Conservation (phyloP, 2,329 filamentous ascomycete genomes). For the Ophiostoma australiae region DNA sequence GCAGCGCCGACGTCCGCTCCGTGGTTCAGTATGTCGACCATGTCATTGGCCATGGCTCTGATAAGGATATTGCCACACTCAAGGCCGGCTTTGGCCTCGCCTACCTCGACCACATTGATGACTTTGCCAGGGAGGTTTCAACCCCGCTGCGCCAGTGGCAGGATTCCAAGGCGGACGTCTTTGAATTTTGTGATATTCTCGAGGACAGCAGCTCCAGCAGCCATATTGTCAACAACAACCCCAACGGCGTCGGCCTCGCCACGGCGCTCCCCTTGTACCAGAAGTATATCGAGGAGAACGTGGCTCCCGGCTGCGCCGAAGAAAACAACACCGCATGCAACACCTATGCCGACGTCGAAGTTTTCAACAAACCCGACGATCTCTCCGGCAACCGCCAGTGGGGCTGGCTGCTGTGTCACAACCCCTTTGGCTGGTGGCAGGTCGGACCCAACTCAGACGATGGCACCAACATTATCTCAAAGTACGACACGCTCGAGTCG, state of each 20-base stretch:
- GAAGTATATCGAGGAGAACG: conserved; percentile 41
- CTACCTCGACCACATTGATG: conserved; percentile 38
- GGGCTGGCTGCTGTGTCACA: conserved; percentile 54
- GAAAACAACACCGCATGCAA: conserved; percentile 38
- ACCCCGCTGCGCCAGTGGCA: conserved; percentile 46
- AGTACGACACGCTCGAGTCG: conserved; percentile 36
- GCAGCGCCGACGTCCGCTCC: conserved; percentile 46
- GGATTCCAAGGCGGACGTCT: conserved; percentile 43
- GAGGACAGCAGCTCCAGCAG: conserved; percentile 1
- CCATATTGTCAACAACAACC: conserved; percentile 33
- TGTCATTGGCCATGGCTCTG: neutral
- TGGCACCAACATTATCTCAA: conserved; percentile 31
- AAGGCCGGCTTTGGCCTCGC: conserved; percentile 42
- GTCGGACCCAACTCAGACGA: conserved; percentile 43
- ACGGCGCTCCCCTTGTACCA: conserved; percentile 50
- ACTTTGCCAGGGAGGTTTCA: conserved; percentile 35
- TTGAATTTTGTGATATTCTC: conserved; percentile 43
- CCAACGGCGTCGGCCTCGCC: conserved; percentile 45
- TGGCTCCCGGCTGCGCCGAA: conserved; percentile 42
- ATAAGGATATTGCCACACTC: neutral
- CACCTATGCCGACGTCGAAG: conserved; percentile 38
- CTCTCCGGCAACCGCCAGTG: conserved; percentile 46
- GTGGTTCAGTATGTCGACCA: conserved; percentile 39
- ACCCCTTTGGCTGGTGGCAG: conserved; percentile 35
- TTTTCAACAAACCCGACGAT: conserved; percentile 37